A percentile compares a stretch with the other conserved stretches of the same genome.
These are phyloP conservation scores for Xylariaceae sp. DNA, from an alignment of 2,329 filamentous ascomycete species.

Conservation along the genomic window DNA sequence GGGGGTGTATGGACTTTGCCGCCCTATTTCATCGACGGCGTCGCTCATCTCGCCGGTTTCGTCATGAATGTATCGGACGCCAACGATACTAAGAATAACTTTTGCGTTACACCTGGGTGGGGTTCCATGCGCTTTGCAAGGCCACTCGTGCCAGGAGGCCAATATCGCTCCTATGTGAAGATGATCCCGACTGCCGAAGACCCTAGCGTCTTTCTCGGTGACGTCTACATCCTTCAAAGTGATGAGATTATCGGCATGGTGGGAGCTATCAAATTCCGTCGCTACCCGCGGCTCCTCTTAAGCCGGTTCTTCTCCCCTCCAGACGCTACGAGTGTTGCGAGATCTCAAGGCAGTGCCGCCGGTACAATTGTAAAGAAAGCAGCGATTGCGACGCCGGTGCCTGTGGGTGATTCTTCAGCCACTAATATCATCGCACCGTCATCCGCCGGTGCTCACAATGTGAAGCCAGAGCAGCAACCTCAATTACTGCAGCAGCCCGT, in stretches of 20 bases:
- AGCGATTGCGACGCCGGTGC: no score
- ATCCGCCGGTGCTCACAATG: no score
- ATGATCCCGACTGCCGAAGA: not conserved
- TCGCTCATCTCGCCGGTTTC: not conserved
- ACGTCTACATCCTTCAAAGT: not conserved
- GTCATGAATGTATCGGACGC: not conserved
- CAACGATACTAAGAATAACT: not conserved
- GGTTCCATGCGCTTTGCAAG: not conserved
- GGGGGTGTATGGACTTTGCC: constrained; percentile 19
- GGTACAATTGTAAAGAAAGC: no score
- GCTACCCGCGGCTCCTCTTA: not conserved
- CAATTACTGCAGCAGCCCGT: no score
- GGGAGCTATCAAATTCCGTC: not conserved
- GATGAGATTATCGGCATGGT: not conserved
- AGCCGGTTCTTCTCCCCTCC: not conserved
- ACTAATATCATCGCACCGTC: no score
- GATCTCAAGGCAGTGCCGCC: no score
- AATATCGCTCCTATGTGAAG: not conserved
- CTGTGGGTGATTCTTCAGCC: no score
- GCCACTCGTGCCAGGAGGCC: not conserved
- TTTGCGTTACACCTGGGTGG: constrained; percentile 1
- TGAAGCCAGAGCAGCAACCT: no score
- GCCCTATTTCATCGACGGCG: constrained; percentile 1
- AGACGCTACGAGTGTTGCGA: no score
- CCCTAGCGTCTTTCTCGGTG: not conserved